Base-by-base conservation (phyloP, 2,329 filamentous ascomycete species). In the Fusarium palustre region DNA sequence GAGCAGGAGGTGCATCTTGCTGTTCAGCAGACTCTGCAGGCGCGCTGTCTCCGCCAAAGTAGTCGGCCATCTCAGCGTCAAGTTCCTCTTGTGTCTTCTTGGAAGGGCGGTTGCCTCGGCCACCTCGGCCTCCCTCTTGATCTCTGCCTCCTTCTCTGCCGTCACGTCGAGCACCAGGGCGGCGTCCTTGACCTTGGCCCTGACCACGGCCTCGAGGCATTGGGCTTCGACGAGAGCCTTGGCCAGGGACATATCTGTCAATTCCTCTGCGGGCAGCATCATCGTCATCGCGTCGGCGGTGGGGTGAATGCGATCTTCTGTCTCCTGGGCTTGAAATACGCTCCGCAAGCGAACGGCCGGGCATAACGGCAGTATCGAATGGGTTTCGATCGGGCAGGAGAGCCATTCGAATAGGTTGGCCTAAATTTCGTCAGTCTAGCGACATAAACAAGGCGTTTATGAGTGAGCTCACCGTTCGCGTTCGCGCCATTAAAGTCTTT, bases 1-100 rank as follows among this genome's bases (percentile, higher is more conserved):
- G 64, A 59, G 75, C 72, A 45, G 76, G 70, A 30, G 78, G 76
- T 12, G 76, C 72, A 15, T 77, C 73, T 20, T 74, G 64, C 60
- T 72, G 66, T 24, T 66, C 64, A 24, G 53, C 43, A 20, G 54
- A 43, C 42, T 80, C 79, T 20, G 79, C 81, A n/a, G 75, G 79
- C 48, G 80, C 76, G 47, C 73, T 74, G 53, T 73, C 64, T 28
- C 81, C 82, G 31, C 86, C 90, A 84, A 93, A 97, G 79, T 97
- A 97, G 76, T 97, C 93, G 31, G 91, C 93, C 94, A 97, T 97
- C 81, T 97, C 94, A n/a, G 92, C 93, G 78, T 97, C 94, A 41
- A 97, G 84, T 78, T 97, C 93, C 74, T 97, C 92, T 71, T 94
- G 91, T 0, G 94, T 97, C 86, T 97, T 97, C 80, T 89, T 91